Evolutionary conservation across 768 basidiomycete genomes (phyloP).

Genomic region (Russula lepida): DNA sequence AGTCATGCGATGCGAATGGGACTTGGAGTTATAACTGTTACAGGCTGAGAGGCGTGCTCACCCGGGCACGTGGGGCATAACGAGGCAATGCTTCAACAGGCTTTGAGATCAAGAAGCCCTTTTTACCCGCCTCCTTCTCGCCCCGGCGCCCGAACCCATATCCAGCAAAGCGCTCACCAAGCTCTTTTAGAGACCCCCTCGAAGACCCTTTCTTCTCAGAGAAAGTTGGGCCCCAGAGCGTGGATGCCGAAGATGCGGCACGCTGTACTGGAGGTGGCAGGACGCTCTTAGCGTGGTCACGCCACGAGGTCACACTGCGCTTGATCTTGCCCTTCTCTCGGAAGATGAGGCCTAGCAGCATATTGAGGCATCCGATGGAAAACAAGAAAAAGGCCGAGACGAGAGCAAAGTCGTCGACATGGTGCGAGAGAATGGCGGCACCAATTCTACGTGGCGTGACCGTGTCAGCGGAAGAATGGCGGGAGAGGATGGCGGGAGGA

Average conservation of each 20-base stretch:
- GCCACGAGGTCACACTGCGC: slow-evolving; percentile 59
- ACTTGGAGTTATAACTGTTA: neutral
- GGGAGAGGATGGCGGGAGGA: neutral
- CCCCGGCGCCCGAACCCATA: slow-evolving; percentile 77
- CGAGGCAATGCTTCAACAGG: slow-evolving; percentile 18
- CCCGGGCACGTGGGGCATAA: slow-evolving; percentile 29
- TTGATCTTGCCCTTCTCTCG: slow-evolving; percentile 51
- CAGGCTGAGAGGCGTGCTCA: neutral
- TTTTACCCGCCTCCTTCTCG: slow-evolving; percentile 60
- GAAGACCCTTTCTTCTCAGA: slow-evolving; percentile 13
- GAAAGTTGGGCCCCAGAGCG: slow-evolving; percentile 1
- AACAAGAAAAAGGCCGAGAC: slow-evolving; percentile 91
- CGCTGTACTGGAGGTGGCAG: slow-evolving; percentile 19
- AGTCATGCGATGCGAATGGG: neutral
- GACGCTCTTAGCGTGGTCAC: slow-evolving; percentile 25
- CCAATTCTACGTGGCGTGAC: slow-evolving; percentile 31
- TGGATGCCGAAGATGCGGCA: slow-evolving; percentile 14
- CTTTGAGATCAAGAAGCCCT: slow-evolving; percentile 32
- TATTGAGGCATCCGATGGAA: slow-evolving; percentile 83
- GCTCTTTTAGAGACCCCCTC: slow-evolving; percentile 1
- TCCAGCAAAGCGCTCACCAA: slow-evolving; percentile 30
- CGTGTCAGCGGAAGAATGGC: neutral
- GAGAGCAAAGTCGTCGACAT: slow-evolving; percentile 82
- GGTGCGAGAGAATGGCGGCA: slow-evolving; percentile 43
- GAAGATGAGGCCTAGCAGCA: slow-evolving; percentile 68